A percentile compares a stretch with the other conserved stretches of the same genome.
Evolutionary conservation across 2,329 filamentous ascomycete species (phyloP).

Genomic region (Apiospora rasikravindrae): DNA sequence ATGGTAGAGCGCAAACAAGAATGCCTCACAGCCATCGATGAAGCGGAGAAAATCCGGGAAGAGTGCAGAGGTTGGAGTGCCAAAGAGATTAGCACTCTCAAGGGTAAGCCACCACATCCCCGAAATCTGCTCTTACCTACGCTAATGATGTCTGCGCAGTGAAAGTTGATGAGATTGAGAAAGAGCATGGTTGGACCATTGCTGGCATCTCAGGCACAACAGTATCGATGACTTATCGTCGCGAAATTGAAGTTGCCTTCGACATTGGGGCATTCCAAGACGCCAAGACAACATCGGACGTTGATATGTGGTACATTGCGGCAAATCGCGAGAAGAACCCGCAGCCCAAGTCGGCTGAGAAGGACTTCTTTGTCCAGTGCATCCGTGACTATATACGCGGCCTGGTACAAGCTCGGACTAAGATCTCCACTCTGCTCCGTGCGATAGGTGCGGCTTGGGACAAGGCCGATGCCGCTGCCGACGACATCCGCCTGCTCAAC

Average conservation of each 20-base stretch:
- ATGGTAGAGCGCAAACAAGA: slow-evolving; percentile 70
- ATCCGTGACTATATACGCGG: slow-evolving; percentile 71
- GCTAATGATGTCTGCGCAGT: slow-evolving; percentile 53
- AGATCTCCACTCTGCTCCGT: slow-evolving; percentile 61
- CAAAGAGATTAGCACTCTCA: slow-evolving; percentile 78
- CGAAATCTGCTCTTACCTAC: neutral
- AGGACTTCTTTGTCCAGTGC: slow-evolving; percentile 76
- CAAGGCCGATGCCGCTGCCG: slow-evolving; percentile 61
- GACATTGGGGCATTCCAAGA: slow-evolving; percentile 66
- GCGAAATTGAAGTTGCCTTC: slow-evolving; percentile 76
- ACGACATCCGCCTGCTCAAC: slow-evolving; percentile 66
- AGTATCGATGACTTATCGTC: slow-evolving; percentile 76
- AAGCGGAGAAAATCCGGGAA: slow-evolving; percentile 83
- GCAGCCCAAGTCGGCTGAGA: slow-evolving; percentile 64
- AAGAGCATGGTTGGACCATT: slow-evolving; percentile 73
- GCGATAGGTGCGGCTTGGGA: slow-evolving; percentile 71
- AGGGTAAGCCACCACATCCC: slow-evolving; percentile 59
- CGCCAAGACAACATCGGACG: slow-evolving; percentile 54
- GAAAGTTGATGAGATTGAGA: slow-evolving; percentile 69
- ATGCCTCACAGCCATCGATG: slow-evolving; percentile 75
- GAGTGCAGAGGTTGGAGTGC: slow-evolving; percentile 89
- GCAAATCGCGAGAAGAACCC: slow-evolving; percentile 59
- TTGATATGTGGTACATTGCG: slow-evolving; percentile 75
- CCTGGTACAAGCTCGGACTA: slow-evolving; percentile 62
- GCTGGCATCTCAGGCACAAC: slow-evolving; percentile 65